Base-by-base conservation (phyloP, 1,284 basidiomycete genomes). In the Rhizopogon parksii region DNA sequence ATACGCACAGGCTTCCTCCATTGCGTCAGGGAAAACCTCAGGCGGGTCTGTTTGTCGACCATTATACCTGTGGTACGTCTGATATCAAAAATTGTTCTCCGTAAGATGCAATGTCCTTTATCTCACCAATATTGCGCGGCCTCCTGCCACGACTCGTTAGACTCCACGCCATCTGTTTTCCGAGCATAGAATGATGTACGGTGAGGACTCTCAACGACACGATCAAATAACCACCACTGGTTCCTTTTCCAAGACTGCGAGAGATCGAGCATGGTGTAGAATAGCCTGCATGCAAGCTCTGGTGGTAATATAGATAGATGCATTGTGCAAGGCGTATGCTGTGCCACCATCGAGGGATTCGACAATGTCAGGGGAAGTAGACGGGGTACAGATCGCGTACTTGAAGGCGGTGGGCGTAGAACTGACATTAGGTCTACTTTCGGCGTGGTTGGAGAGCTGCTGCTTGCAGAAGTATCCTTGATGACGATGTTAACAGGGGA, bases 151-250 rank as follows among this genome's bases (percentile, higher is more conserved):
- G 65, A 59, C 46, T 75, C 66, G 50, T 79, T 70, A 7, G 68
- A 64, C 43, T 69, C 70, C 6, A 70, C 52, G 5, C 73, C 71
- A 42, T 73, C 70, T 21, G 68, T 71, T 54, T 66, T 69, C 35
- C 85, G 71, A 14, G 79, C 78, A 64, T 82, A 92, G 66, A 92
- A 91, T 0, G 83, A 80, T 0, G 89, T 89, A n/a, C 80, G 75
- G 68, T 93, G 90, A 1, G 90, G 88, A 54, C 85, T 88, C 68
- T 90, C 86, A 1, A 92, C 91, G 21, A 89, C 57, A 15, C 83
- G 75, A 59, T 91, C 88, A 63, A 88, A 85, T 8, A 93, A 71
- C 80, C 82, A 91, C 90, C 89, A 93, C 60, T 83, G 86, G 58
- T 89, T 91, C 39, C 80, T 71, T 49, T 78, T 70, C 90, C 90